Conservation (phyloP, 2,329 filamentous ascomycete species). For the Dactylellina drechsleri region DNA sequence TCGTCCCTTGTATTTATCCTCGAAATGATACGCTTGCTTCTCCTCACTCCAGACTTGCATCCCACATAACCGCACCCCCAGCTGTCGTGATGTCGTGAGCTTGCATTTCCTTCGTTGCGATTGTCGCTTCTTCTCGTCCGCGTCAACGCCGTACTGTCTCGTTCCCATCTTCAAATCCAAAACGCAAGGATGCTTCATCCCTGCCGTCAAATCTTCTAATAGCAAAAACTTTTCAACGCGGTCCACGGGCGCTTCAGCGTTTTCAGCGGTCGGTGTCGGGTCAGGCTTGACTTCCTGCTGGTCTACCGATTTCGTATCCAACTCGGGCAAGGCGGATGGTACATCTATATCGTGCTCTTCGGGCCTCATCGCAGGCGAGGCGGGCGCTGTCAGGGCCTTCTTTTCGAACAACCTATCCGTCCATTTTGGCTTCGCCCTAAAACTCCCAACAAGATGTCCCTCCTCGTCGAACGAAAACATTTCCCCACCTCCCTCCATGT, state of each 20-base stretch:
- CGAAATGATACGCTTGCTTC: conserved; percentile 86
- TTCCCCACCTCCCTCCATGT: conserved; percentile 44
- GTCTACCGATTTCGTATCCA: conserved; percentile 30
- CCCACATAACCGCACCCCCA: conserved; percentile 93
- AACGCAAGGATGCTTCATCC: conserved; percentile 96
- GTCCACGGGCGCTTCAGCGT: conserved; percentile 61
- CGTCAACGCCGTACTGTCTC: conserved; percentile 93
- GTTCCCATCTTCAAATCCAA: conserved; percentile 99
- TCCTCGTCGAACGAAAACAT: conserved; percentile 52
- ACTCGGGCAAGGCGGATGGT: conserved; percentile 1
- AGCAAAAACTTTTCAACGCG: conserved; percentile 93
- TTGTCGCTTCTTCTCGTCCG: conserved; percentile 87
- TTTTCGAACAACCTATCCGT: conserved; percentile 47
- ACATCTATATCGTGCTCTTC: conserved; percentile 18
- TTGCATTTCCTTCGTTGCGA: conserved; percentile 94
- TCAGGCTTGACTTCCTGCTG: conserved; percentile 59
- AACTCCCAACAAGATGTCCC: conserved; percentile 28
- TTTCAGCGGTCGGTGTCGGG: conserved; percentile 24
- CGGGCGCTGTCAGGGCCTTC: conserved; percentile 42
- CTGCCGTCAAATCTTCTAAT: conserved; percentile 91
- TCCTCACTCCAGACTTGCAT: conserved; percentile 95
- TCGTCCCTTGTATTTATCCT: conserved; percentile 97
- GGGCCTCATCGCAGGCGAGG: conserved; percentile 31
- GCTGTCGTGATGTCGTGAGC: conserved; percentile 86
- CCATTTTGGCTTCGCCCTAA: conserved; percentile 44